Evolutionary conservation across 2,329 filamentous ascomycete genomes (phyloP), one percentile per base, ranked within the genome.

Genomic region (Aspergillus oerlinghausenensis): DNA sequence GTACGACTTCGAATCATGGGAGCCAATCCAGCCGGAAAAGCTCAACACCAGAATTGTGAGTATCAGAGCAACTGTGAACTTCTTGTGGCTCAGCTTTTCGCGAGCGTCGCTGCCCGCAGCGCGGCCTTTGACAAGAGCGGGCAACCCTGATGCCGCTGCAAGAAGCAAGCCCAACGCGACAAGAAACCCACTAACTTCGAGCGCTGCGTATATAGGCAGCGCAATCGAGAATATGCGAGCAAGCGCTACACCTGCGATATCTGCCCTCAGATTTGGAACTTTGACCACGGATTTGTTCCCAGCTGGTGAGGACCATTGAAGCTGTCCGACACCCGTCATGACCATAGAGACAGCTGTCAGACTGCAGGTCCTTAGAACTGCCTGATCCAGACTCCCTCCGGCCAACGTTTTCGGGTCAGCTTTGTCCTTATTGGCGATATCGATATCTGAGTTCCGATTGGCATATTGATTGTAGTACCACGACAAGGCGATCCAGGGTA

Each of bases 181-280:
- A 53, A 80, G 73, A 55, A 79, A 75, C 11, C 80, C 82, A 8
- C 82, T 83, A 11, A 85, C 67, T 55, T 83, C 78, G 60, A 83
- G 73, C 0, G 80, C 69, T 8, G 83, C 80, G 64, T 83, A 85
- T 63, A 84, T 81, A 0, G 84, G 84, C 29, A 86, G 64, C 3
- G 75, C 69, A 23, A 82, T 65, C 19, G 77, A 73, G 29, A 74
- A 55, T n/a, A 74, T 64, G 51, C 73, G 76, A 19, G 68, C 62
- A 17, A 72, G 51, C 19, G 72, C 67, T 17, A 56, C 60, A 14
- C 60, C 59, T 5, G 50, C 62, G 0, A 54, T 60, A 7, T 58
- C 59, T 1, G 54, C 35, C 55, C 58, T 63, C 4, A 68, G 21
- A 23, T 52, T 59, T 11, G 66, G 64, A 4, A 65, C 55, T 50